Percentiles rank a stretch among this genome's conserved stretches.
Evolutionary conservation across 257 asterid species (phyloP).

Genomic region (Anisodus tanguticus): DNA sequence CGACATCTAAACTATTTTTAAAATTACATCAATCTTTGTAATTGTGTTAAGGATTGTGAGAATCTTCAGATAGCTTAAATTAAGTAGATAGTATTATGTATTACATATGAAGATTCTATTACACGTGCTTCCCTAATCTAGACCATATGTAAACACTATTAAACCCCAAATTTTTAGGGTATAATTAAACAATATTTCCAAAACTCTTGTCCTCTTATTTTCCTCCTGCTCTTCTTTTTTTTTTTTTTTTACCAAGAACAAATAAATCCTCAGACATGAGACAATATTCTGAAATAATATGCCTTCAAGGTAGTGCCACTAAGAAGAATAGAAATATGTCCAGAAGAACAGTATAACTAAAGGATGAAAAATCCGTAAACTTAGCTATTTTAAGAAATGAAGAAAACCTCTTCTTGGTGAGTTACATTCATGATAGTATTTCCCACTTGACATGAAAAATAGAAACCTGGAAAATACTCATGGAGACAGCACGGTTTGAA

Average conservation of each 20-base stretch:
- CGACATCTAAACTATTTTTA: not conserved
- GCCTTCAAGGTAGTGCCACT: not conserved
- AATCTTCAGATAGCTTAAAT: not conserved
- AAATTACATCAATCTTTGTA: not conserved
- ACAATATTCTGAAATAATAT: not conserved
- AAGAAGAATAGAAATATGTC: not conserved
- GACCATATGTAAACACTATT: not conserved
- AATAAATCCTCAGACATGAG: not conserved
- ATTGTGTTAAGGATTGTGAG: not conserved
- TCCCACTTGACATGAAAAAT: constrained; percentile 5
- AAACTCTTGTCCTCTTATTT: not conserved
- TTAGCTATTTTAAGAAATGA: not conserved
- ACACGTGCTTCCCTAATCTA: not conserved
- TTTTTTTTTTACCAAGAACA: not conserved
- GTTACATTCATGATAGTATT: not conserved
- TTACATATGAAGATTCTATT: not conserved
- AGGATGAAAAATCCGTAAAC: not conserved
- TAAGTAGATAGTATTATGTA: not conserved
- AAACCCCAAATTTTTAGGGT: not conserved
- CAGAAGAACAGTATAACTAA: not conserved
- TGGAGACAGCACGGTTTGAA: not conserved
- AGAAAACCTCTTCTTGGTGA: not conserved
- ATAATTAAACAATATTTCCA: not conserved
- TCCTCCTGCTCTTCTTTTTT: not conserved
- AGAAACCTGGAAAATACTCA: not conserved